A percentile compares a stretch with the other conserved stretches of the same genome.
These are phyloP conservation scores for Dryadomyces quercivorus DNA, from an alignment of 2,329 filamentous ascomycete species.

Conservation along the genomic window DNA sequence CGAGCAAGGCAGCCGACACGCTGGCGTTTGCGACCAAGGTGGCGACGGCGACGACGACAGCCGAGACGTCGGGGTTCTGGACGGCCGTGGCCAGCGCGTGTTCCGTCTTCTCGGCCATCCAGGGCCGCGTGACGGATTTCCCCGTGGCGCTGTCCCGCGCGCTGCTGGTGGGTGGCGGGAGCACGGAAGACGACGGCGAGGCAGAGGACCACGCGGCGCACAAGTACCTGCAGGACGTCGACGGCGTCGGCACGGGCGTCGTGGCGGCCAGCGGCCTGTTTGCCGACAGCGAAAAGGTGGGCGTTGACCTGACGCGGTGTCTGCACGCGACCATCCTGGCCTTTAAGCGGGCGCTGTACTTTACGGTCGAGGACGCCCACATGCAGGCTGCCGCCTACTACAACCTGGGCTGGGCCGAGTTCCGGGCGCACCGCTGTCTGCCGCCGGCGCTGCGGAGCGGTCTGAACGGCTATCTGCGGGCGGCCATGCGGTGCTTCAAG, in stretches of 20 bases:
- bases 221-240: slow-evolving; percentile 53
- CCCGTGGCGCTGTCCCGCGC: slow-evolving; percentile 44
- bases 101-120: slow-evolving; percentile 69
- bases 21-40: slow-evolving; percentile 56
- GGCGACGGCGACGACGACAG: slow-evolving; percentile 43
- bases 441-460: slow-evolving; percentile 40
- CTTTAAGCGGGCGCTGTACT: slow-evolving; percentile 74
- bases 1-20: slow-evolving; percentile 55
- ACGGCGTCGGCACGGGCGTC: slow-evolving; percentile 42
- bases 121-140: slow-evolving; percentile 51
- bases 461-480: slow-evolving; percentile 58
- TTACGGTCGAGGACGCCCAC: slow-evolving; percentile 61
- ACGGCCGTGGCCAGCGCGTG: slow-evolving; percentile 84
- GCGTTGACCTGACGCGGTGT: slow-evolving; percentile 41
- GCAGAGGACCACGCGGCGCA: slow-evolving; percentile 37
- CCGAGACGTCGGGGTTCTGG: slow-evolving; percentile 78
- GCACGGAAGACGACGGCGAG: slow-evolving; percentile 19
- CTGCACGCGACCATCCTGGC: slow-evolving; percentile 67
- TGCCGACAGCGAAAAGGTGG: slow-evolving; percentile 33
- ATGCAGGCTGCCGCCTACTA: slow-evolving; percentile 95
- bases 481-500: slow-evolving; percentile 85
- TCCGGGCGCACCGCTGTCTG: slow-evolving; percentile 62
- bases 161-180: slow-evolving; percentile 35
- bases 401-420: slow-evolving; percentile 90
- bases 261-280: slow-evolving; percentile 31